Evolutionary conservation across 169 alveolate genomes (phyloP), one percentile per base, ranked within the genome.

Genomic region (Babesia divergens): DNA sequence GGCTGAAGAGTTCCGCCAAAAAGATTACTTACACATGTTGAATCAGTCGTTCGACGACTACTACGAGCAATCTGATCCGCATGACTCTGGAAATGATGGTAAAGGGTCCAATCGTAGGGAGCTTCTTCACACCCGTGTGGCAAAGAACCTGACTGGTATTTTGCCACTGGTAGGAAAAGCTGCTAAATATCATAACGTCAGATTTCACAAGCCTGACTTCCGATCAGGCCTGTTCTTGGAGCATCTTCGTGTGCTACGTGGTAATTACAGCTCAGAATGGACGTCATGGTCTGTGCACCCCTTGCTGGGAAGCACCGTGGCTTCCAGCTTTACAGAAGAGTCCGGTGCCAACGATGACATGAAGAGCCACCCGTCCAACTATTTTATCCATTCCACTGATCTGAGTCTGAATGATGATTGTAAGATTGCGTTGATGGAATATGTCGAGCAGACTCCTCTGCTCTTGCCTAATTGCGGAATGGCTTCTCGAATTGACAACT

Each of bases 381-480:
- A 80, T 58, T 82, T 89, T 56, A 46, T 79, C 32, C 52, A 72
- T 40, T 74, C 90, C 18, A 42, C 32, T 2, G 94, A 91, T 51
- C 66, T 91, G 31, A 53, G 91, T 6, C 86, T 91, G 59, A 52
- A 70, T n/a, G 94, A 91, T 52, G 91, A 90, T 59, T 77, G 91
- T 43, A 91, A 91, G 58, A 37, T 91, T 16, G 95, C 91, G n/a
- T 59, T 91, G 26, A 53, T 91, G 46, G 95, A 91, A 67, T 86
- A 90, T 75, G 58, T 89, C 34, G 95, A 91, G 59, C 95, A 91
- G 89, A 72, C 72, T 43, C 95, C 95, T 26, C 84, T 89, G 38
- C 67, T 90, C 35, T 32, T 90, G 51, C 68, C 84, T 54, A 90
- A 90, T 65, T 65, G 84, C 7, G 95, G 95, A 11, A 91, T 91